Conservation (phyloP, 2,329 filamentous ascomycete species). For the Xylaria hypoxylon region DNA sequence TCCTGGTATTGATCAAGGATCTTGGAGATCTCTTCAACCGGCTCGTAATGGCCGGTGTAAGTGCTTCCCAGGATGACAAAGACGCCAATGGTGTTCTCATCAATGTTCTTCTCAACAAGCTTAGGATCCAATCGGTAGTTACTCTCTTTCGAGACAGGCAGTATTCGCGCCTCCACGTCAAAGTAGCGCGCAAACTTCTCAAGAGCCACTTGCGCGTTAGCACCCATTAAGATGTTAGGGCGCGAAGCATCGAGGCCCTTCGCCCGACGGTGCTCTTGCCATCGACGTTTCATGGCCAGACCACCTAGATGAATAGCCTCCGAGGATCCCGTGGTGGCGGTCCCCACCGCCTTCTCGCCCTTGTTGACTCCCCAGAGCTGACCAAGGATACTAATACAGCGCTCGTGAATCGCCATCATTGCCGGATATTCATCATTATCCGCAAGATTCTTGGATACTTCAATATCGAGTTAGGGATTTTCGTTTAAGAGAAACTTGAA, state of each 20-base stretch:
- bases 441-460: constrained; percentile 71
- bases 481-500: too few species aligned
- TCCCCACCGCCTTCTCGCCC: constrained; percentile 73
- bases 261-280: constrained; percentile 71
- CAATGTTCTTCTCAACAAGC: constrained; percentile 73
- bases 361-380: constrained; percentile 73
- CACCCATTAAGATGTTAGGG: constrained; percentile 80
- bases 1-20: constrained; percentile 73
- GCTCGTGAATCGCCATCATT: constrained; percentile 69
- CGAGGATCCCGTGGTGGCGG: constrained; percentile 75
- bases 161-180: constrained; percentile 75
- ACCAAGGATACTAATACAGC: constrained; percentile 76
- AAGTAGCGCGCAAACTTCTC: constrained; percentile 82
- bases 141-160: constrained; percentile 71
- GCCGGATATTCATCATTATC: constrained; percentile 75
- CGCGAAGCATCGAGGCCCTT: constrained; percentile 71
- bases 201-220: constrained; percentile 78
- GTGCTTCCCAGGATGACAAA: constrained; percentile 79
- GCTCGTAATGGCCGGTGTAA: constrained; percentile 80
- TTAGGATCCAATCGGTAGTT: constrained; percentile 72
- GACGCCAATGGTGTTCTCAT: constrained; percentile 82
- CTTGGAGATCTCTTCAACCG: constrained; percentile 74
- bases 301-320: constrained; percentile 68
- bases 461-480: constrained; percentile 5
- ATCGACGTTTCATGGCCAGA: constrained; percentile 79